Percentiles rank a stretch among this genome's conserved stretches.
Conservation (phyloP, 257 asterid species). For the Thymus quinquecostatus region DNA sequence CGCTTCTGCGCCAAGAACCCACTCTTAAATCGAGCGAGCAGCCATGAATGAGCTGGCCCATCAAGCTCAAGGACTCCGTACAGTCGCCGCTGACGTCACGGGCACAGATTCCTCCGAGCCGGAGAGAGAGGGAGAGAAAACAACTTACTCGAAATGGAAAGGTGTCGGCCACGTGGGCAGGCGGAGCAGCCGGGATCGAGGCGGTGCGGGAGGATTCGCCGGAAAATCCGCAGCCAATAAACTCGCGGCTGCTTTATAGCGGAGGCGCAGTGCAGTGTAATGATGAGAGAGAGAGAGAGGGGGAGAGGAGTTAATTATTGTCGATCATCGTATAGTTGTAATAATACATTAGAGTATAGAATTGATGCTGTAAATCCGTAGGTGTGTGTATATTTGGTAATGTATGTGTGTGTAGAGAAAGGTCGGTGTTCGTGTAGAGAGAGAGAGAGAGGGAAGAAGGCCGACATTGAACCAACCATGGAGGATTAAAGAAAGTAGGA, state of each 20-base stretch:
- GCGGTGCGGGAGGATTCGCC: conserved; percentile 59
- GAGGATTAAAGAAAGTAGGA: conserved; percentile 38
- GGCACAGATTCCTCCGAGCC: conserved; percentile 10
- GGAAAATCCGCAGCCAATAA: conserved; percentile 56
- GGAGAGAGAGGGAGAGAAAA: not conserved
- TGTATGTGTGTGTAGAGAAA: conserved; percentile 2
- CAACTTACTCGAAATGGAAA: conserved; percentile 46
- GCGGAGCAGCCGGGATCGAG: conserved; percentile 48
- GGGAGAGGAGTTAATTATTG: no score
- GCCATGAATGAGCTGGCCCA: conserved; percentile 35
- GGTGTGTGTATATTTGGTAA: not conserved
- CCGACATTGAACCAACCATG: conserved; percentile 57
- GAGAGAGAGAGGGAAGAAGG: conserved; percentile 10
- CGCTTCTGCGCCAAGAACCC: conserved; percentile 17
- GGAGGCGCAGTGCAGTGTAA: conserved; percentile 16
- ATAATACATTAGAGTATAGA: conserved; percentile 17
- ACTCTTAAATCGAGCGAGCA: conserved; percentile 22
- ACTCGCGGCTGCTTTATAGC: conserved; percentile 42
- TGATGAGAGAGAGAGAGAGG: not conserved
- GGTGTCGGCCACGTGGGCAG: conserved; percentile 25
- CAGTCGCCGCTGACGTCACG: not conserved
- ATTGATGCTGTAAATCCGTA: conserved; percentile 9
- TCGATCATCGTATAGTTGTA: conserved; percentile 20
- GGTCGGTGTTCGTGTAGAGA: not conserved
- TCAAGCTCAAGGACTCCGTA: conserved; percentile 31